A percentile compares a stretch with the other conserved stretches of the same genome.
Conservation (phyloP, 352 stramenopile species). For the Blastocystis sp. region DNA sequence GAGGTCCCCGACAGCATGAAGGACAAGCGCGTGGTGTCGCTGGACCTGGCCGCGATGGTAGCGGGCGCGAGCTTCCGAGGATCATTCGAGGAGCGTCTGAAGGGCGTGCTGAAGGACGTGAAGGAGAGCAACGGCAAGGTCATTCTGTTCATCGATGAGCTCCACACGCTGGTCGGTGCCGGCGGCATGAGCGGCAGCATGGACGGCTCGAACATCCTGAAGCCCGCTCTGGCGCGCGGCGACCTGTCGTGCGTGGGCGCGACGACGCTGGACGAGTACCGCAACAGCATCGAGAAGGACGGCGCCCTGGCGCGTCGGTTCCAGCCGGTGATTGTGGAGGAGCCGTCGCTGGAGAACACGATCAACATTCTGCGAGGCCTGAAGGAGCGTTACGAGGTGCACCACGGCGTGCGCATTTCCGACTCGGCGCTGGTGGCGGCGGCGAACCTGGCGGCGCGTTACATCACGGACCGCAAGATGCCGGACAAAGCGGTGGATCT, state of each 20-base stretch:
- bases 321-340: conserved; percentile 92
- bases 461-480: conserved; percentile 90
- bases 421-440: conserved; percentile 91
- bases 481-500: conserved; percentile 95
- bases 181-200: conserved; percentile 86
- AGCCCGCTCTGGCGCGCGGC: conserved; percentile 85
- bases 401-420: conserved; percentile 92
- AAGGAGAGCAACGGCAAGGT: conserved; percentile 90
- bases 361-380: conserved; percentile 92
- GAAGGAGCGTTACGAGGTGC: conserved; percentile 93
- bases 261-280: conserved; percentile 90
- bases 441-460: conserved; percentile 89
- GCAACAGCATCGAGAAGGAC: conserved; percentile 92
- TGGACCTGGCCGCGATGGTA: conserved; percentile 92
- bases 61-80: conserved; percentile 91
- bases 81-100: conserved; percentile 95
- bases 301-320: conserved; percentile 93
- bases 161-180: conserved; percentile 88
- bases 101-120: conserved; percentile 92
- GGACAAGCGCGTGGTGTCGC: conserved; percentile 88
- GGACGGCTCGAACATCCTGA: conserved; percentile 90
- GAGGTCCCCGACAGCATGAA: conserved; percentile 93
- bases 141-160: conserved; percentile 93
- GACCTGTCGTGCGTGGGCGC: conserved; percentile 88
- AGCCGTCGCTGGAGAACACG: conserved; percentile 92